Conservation (phyloP, 2,329 filamentous ascomycete genomes). For the Seiridium cupressi region DNA sequence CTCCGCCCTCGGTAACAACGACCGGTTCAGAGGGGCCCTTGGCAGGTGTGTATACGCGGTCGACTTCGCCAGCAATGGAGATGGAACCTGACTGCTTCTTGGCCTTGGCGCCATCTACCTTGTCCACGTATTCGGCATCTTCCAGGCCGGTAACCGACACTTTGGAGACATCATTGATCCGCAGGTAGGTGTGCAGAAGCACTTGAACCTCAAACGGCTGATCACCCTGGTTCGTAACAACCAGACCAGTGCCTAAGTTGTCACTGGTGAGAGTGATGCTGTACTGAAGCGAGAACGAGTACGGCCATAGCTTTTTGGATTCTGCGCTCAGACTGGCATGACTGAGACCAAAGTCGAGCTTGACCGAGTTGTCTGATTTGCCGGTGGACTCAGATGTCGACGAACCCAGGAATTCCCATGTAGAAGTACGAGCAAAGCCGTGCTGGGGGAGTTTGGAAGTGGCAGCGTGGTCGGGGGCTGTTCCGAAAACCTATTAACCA, state of each 20-base stretch:
- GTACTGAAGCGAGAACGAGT: slow-evolving; percentile 88
- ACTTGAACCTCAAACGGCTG: slow-evolving; percentile 87
- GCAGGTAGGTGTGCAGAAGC: slow-evolving; percentile 88
- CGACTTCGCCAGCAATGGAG: slow-evolving; percentile 74
- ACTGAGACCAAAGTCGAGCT: slow-evolving; percentile 93
- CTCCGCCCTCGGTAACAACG: slow-evolving; percentile 60
- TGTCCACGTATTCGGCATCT: slow-evolving; percentile 77
- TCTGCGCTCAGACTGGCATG: slow-evolving; percentile 67
- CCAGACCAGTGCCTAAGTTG: slow-evolving; percentile 75
- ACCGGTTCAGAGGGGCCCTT: slow-evolving; percentile 58
- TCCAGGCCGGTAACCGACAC: slow-evolving; percentile 74
- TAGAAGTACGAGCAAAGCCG: slow-evolving; percentile 85
- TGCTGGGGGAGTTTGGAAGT: slow-evolving; percentile 84
- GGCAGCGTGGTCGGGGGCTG: slow-evolving; percentile 71
- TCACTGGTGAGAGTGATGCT: slow-evolving; percentile 80
- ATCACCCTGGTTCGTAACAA: slow-evolving; percentile 84
- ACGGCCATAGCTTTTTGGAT: slow-evolving; percentile 74
- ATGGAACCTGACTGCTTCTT: slow-evolving; percentile 66
- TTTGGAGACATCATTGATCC: slow-evolving; percentile 76
- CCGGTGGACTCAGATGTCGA: slow-evolving; percentile 63
- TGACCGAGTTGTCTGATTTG: slow-evolving; percentile 67
- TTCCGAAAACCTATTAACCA: slow-evolving; percentile 73
- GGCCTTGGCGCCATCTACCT: slow-evolving; percentile 62
- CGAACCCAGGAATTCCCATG: slow-evolving; percentile 94
- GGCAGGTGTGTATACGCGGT: slow-evolving; percentile 80